A percentile compares a stretch with the other conserved stretches of the same genome.
These are phyloP conservation scores for Cladosporium sp. DNA, from an alignment of 2,329 filamentous ascomycete genomes.

Conservation along the genomic window DNA sequence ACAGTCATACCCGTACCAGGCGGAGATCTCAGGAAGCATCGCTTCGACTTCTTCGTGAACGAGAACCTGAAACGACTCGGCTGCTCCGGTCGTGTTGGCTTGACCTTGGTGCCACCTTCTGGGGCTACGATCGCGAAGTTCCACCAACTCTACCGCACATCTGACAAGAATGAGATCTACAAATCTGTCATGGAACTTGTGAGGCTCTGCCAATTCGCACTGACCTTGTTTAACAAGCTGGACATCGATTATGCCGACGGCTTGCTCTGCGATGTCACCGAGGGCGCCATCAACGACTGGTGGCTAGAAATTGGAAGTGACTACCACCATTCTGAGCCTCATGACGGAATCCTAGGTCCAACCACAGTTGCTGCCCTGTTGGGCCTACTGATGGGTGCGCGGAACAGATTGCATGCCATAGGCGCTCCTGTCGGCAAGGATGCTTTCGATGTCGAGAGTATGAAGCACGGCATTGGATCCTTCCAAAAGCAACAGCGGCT, in stretches of 20 bases:
- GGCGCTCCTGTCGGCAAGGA: constrained; percentile 86
- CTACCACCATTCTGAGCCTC: constrained; percentile 88
- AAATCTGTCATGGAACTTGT: constrained; percentile 83
- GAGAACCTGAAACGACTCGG: constrained; percentile 90
- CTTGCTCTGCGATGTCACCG: constrained; percentile 87
- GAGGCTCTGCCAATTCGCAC: constrained; percentile 84
- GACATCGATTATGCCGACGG: constrained; percentile 90
- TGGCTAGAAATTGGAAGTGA: constrained; percentile 93
- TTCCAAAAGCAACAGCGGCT: constrained; percentile 91
- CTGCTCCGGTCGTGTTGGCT: constrained; percentile 83
- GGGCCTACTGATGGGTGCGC: constrained; percentile 83
- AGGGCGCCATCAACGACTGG: constrained; percentile 88
- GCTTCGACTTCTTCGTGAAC: constrained; percentile 86
- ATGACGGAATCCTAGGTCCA: constrained; percentile 87
- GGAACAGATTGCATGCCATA: constrained; percentile 82
- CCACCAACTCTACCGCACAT: constrained; percentile 83
- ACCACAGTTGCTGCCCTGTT: constrained; percentile 86
- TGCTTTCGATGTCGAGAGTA: constrained; percentile 79
- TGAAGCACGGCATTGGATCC: constrained; percentile 79
- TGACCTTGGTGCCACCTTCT: constrained; percentile 76
- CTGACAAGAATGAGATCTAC: constrained; percentile 75
- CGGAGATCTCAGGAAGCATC: constrained; percentile 77
- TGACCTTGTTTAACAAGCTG: constrained; percentile 84
- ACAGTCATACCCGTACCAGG: constrained; percentile 90
- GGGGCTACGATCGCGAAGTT: constrained; percentile 88